These are phyloP conservation scores for Kazachstania bromeliacearum DNA, from an alignment of 805 yeast species.

Conservation along the genomic window DNA sequence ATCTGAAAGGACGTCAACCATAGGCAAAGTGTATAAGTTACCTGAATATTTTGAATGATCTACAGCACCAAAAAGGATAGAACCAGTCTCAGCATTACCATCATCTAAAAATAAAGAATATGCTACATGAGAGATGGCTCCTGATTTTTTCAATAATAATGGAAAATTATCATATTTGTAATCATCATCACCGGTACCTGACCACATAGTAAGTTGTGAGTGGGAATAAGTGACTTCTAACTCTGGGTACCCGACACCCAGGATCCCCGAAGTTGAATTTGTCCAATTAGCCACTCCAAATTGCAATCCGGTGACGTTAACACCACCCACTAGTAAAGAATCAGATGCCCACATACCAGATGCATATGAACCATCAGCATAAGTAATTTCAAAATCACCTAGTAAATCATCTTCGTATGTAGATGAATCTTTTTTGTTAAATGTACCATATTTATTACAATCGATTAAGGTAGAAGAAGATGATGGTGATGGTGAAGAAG, in stretches of 20 bases:
- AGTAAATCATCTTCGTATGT: constrained; percentile 27
- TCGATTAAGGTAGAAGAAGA: constrained; percentile 15
- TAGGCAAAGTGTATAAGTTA: constrained; percentile 39
- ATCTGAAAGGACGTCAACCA: constrained; percentile 32
- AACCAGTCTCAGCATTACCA: constrained; percentile 35
- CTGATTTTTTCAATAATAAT: constrained; percentile 43
- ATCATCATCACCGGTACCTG: constrained; percentile 4
- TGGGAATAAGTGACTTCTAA: constrained; percentile 58
- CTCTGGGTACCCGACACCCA: constrained; percentile 43
- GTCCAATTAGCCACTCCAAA: constrained; percentile 29
- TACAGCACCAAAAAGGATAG: constrained; percentile 59
- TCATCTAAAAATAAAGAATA: constrained; percentile 55
- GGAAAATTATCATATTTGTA: constrained; percentile 44
- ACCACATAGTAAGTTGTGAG: constrained; percentile 46
- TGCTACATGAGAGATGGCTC: constrained; percentile 42
- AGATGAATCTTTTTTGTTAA: constrained; percentile 26
- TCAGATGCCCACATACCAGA: constrained; percentile 44
- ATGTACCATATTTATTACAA: constrained; percentile 34
- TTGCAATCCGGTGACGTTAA: constrained; percentile 22
- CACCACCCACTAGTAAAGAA: constrained; percentile 40
- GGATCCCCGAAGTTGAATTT: constrained; percentile 35
- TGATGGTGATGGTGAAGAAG: too few relatives aligned
- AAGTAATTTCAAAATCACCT: constrained; percentile 34
- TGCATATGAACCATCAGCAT: constrained; percentile 43
- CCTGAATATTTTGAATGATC: constrained; percentile 57